Evolutionary conservation across 1,139 yeast species (phyloP).

Genomic region (Saccharomyces hybrid): DNA sequence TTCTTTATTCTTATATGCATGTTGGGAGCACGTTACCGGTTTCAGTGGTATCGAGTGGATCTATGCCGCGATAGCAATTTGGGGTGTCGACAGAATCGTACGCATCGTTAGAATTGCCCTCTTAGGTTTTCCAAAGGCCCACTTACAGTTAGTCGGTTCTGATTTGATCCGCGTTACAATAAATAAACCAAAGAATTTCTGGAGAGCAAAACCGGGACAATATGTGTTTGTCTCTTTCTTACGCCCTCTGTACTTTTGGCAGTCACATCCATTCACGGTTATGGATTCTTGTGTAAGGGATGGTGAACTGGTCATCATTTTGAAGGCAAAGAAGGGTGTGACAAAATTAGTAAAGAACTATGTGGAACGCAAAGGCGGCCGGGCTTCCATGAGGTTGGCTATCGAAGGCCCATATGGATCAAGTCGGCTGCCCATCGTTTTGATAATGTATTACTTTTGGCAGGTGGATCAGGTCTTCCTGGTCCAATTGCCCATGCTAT

Average conservation of each 20-base stretch:
- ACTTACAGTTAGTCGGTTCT: constrained; percentile 41
- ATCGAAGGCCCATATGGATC: constrained; percentile 65
- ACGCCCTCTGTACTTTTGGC: constrained; percentile 47
- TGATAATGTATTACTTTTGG: constrained; percentile 47
- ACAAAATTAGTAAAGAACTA: constrained; percentile 34
- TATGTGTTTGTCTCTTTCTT: constrained; percentile 26
- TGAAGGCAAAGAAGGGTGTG: constrained; percentile 43
- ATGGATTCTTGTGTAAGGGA: constrained; percentile 30
- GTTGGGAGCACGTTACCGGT: constrained; percentile 49
- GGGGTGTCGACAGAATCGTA: constrained; percentile 54
- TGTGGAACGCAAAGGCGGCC: constrained; percentile 17
- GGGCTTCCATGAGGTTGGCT: constrained; percentile 33
- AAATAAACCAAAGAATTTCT: constrained; percentile 32
- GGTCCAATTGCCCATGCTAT: constrained; percentile 38
- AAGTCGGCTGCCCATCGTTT: constrained; percentile 25
- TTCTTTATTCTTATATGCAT: constrained; percentile 46
- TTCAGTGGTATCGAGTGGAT: constrained; percentile 42
- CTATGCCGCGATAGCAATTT: constrained; percentile 49
- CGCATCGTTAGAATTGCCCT: constrained; percentile 42
- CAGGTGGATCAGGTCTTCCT: constrained; percentile 75
- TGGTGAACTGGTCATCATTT: constrained; percentile 36
- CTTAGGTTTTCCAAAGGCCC: constrained; percentile 44
- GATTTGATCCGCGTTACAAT: constrained; percentile 33
- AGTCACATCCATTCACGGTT: constrained; percentile 65
- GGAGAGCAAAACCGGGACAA: constrained; percentile 31